Percentiles rank a stretch among this genome's conserved stretches.
phyloP scores from a whole-genome alignment of 768 basidiomycete species.

The Dacryopinax spathularia region DNA sequence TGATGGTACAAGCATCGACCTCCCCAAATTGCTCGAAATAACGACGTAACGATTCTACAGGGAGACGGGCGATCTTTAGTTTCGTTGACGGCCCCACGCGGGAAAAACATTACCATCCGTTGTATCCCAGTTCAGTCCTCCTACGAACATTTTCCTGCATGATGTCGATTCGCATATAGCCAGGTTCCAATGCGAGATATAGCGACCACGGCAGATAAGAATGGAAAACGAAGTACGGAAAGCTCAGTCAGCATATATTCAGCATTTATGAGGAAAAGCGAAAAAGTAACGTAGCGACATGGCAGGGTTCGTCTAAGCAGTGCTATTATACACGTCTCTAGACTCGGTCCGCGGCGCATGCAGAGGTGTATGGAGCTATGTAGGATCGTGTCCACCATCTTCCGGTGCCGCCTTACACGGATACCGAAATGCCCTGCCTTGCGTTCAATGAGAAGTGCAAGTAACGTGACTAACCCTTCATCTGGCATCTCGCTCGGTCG shows the following conservation, averaged over 20 bases:
- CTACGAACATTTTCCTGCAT: constrained; percentile 98
- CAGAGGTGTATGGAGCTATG: background rate
- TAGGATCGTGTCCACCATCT: background rate
- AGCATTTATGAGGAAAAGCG: background rate
- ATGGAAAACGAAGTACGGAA: background rate
- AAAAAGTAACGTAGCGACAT: background rate
- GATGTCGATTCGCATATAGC: background rate
- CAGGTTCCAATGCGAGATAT: background rate
- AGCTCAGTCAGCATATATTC: constrained; percentile 1
- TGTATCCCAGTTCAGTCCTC: constrained; percentile 99
- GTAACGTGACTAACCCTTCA: background rate
- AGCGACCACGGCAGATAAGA: background rate
- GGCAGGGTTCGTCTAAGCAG: background rate
- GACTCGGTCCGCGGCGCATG: background rate
- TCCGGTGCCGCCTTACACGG: background rate
- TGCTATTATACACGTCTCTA: background rate
- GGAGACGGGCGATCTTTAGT: constrained; percentile 10
- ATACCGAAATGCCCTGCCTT: background rate
- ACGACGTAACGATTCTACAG: constrained; percentile 55
- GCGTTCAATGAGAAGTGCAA: background rate
- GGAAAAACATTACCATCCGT: constrained; percentile 66
- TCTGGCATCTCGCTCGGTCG: constrained; percentile 3
- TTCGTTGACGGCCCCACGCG: constrained; percentile 10
- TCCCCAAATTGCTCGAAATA: constrained; percentile 95
- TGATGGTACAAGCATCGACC: constrained; percentile 95